These are phyloP conservation scores for Gonium pectorale DNA, from an alignment of 139 green algal species.

Conservation along the genomic window DNA sequence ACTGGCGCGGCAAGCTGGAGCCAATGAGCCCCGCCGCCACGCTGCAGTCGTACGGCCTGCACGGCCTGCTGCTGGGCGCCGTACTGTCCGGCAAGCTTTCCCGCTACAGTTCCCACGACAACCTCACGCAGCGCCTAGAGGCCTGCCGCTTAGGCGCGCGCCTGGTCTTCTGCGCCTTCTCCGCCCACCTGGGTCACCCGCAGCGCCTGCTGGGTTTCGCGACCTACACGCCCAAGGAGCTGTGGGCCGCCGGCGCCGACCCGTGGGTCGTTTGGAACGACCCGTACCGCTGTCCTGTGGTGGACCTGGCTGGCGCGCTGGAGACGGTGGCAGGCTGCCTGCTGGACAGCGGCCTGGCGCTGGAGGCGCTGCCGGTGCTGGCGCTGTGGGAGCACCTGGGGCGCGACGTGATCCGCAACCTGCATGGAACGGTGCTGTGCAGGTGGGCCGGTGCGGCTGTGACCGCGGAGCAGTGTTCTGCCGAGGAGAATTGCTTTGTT, in stretches of 20 bases:
- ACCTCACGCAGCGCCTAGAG: constrained; percentile 56
- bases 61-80: constrained; percentile 67
- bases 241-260: constrained; percentile 51
- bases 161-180: constrained; percentile 52
- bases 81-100: constrained; percentile 71
- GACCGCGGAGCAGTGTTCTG: no score
- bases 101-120: constrained; percentile 55
- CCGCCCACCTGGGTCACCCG: constrained; percentile 58
- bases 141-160: constrained; percentile 52
- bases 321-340: constrained; percentile 54
- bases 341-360: constrained; percentile 49
- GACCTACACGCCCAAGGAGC: constrained; percentile 50
- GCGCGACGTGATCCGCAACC: constrained; percentile 48
- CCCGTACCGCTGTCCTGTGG: constrained; percentile 63
- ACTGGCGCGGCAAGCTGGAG: constrained; percentile 59
- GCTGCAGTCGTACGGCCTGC: constrained; percentile 61
- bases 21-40: constrained; percentile 33
- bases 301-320: constrained; percentile 60
- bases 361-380: constrained; percentile 64
- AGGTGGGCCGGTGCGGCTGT: constrained; percentile 24
- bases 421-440: constrained; percentile 45
- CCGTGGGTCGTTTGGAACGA: constrained; percentile 49
- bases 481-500: no score
- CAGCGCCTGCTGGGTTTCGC: constrained; percentile 60
- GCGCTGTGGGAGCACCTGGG: constrained; percentile 69